Percentiles rank a stretch among this genome's conserved stretches.
phyloP scores from a whole-genome alignment of 768 basidiomycete species.

The Phlebiopsis flavidoalba region DNA sequence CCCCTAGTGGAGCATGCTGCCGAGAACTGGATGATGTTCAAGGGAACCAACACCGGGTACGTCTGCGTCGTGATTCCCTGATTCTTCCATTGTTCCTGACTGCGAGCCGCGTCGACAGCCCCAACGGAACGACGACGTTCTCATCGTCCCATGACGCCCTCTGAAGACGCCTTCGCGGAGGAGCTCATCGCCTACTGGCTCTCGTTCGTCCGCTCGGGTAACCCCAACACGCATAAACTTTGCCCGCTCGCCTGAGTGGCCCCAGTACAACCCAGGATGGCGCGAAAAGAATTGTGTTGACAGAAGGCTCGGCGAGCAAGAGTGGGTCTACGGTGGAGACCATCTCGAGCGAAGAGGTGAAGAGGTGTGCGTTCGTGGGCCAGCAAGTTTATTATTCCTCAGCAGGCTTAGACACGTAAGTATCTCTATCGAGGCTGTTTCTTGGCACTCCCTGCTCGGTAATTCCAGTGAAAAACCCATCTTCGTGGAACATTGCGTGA shows the following conservation, averaged over 20 bases:
- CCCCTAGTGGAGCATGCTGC: slow-evolving; percentile 42
- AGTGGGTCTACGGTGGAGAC: slow-evolving; percentile 40
- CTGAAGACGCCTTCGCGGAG: slow-evolving; percentile 45
- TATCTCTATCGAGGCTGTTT: neutral
- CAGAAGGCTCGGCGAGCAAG: slow-evolving; percentile 30
- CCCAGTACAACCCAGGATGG: slow-evolving; percentile 27
- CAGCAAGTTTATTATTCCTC: slow-evolving; percentile 25
- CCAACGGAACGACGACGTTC: slow-evolving; percentile 51
- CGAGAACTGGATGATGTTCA: slow-evolving; percentile 69
- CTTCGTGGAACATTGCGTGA: too few relatives aligned
- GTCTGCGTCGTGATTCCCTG: slow-evolving; percentile 4
- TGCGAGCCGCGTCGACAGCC: slow-evolving; percentile 8
- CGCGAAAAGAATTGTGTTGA: slow-evolving; percentile 41
- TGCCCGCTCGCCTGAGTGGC: slow-evolving; percentile 46
- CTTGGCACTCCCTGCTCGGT: too few relatives aligned
- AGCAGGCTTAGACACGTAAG: slow-evolving; percentile 19
- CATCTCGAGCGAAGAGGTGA: slow-evolving; percentile 32
- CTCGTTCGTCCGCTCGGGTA: slow-evolving; percentile 52
- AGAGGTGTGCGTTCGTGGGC: slow-evolving; percentile 35
- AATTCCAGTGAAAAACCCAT: too few relatives aligned
- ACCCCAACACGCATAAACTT: slow-evolving; percentile 56
- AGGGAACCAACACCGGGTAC: slow-evolving; percentile 56
- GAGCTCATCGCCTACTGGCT: slow-evolving; percentile 66
- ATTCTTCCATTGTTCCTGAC: neutral
- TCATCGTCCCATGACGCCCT: slow-evolving; percentile 37